Base-by-base conservation (phyloP, 768 basidiomycete genomes). In the Gautieria morchelliformis region DNA sequence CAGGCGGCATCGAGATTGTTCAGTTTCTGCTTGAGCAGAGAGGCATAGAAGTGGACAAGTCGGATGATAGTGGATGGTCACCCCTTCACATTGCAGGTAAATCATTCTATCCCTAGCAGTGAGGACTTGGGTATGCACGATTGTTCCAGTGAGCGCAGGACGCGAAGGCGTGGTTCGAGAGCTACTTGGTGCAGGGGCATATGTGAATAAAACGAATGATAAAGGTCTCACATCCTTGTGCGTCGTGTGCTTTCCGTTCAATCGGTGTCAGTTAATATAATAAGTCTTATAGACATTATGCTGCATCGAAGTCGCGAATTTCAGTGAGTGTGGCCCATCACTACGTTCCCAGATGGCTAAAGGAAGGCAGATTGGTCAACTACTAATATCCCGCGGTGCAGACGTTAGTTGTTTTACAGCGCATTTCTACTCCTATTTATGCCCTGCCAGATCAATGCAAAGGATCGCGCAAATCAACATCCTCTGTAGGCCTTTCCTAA, bases 391-490 rank as follows among this genome's bases (percentile, higher is more conserved):
- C 54, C 80, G 89, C 68, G 93, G 93, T 58, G 94, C 94, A 61
- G 92, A 96, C 68, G 94, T 94, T 73, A 66, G 92, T 61, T 62
- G 55, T 61, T 52, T 53, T 67, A 61, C 68, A 64, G 58, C 60
- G 65, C 68, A 66, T 62, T 64, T 51, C 8, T 10, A 65, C 69
- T 63, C 69, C 65, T 63, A 53, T 67, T 66, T 52, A 63, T 39
- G 58, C 62, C 40, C 64, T 65, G 46, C 58, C 66, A 99, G 91
- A 89, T 95, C 72, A 99, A 98, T 66, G 88, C 87, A 45, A 87
- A 82, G 72, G 95, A 99, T 75, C 85, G 84, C 63, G 93, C 94
- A 44, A 93, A 88, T 67, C 96, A 99, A 72, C 75, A 84, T 46
- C 92, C 96, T 56, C 77, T 99, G 85, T 93, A 65, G 52, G 88